These are phyloP conservation scores for Flaveria robusta DNA, from an alignment of 129 eudicot genomes.

Conservation along the genomic window DNA sequence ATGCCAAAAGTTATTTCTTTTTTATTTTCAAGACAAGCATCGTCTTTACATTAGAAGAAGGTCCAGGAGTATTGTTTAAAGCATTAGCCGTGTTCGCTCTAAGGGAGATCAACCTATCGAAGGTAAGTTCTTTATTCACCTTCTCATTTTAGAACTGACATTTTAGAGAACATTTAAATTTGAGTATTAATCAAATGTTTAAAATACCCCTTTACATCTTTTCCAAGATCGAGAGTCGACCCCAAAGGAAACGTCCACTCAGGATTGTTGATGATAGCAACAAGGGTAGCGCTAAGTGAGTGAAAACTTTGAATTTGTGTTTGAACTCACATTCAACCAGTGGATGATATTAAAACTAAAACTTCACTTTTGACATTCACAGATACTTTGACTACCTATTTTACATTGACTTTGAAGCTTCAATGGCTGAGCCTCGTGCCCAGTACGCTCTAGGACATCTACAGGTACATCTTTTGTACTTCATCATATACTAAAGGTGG, in stretches of 20 bases:
- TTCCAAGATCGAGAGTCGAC: slow-evolving; percentile 82
- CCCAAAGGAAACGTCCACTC: slow-evolving; percentile 73
- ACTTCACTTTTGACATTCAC: slow-evolving; percentile 4
- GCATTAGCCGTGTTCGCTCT: slow-evolving; percentile 90
- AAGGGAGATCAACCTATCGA: slow-evolving; percentile 68
- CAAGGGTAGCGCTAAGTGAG: slow-evolving; percentile 88
- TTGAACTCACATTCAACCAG: not conserved
- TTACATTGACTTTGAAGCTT: slow-evolving; percentile 85
- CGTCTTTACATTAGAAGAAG: slow-evolving; percentile 87
- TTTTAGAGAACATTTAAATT: not conserved
- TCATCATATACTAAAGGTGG: not conserved
- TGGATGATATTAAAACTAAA: not conserved
- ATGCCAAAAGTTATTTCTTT: too few relatives aligned
- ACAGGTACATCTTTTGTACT: slow-evolving; percentile 52
- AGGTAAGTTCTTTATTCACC: slow-evolving; percentile 43
- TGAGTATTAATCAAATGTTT: not conserved
- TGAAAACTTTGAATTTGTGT: not conserved
- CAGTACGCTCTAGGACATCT: slow-evolving; percentile 83
- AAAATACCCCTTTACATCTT: slow-evolving; percentile 4
- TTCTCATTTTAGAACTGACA: not conserved
- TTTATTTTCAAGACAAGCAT: slow-evolving; percentile 66
- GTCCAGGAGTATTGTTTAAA: slow-evolving; percentile 86
- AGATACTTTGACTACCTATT: slow-evolving; percentile 92
- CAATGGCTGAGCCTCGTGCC: slow-evolving; percentile 91
- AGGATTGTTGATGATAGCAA: slow-evolving; percentile 77